phyloP scores from a whole-genome alignment of 2,329 filamentous ascomycete genomes.

The Scedosporium apiospermum region DNA sequence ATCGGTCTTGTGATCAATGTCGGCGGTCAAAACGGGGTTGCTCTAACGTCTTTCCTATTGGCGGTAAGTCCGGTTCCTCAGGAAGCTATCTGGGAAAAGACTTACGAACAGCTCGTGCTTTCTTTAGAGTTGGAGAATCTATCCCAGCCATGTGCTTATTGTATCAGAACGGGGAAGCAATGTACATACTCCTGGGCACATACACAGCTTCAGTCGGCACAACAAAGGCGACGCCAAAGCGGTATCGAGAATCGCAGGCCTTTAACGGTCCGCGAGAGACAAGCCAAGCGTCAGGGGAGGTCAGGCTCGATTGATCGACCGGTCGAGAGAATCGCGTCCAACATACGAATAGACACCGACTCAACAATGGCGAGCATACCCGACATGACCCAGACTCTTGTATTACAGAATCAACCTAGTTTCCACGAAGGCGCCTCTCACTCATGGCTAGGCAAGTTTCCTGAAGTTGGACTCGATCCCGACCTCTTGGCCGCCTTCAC shows the following conservation, averaged over 20 bases:
- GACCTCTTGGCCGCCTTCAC: not conserved
- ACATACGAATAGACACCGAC: not conserved
- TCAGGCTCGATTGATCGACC: not conserved
- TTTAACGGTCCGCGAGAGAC: not conserved
- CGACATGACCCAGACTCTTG: not conserved
- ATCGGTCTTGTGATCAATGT: constrained; percentile 3
- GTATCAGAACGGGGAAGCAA: constrained; percentile 10
- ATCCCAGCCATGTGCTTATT: constrained; percentile 10
- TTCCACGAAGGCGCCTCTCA: not conserved
- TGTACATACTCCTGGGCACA: constrained; percentile 12
- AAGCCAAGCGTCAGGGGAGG: not conserved
- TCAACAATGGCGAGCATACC: not conserved
- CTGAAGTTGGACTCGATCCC: not conserved
- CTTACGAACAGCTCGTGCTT: not conserved
- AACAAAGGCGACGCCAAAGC: not conserved
- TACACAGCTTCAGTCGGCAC: constrained; percentile 8
- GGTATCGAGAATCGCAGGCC: not conserved
- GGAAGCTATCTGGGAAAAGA: not conserved
- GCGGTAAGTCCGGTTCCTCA: not conserved
- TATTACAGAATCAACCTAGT: not conserved
- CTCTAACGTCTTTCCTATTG: not conserved
- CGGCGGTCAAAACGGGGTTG: not conserved
- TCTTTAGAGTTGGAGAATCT: not conserved
- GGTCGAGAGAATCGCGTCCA: not conserved
- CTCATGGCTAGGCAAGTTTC: not conserved